These are phyloP conservation scores for Nicotiana knightiana DNA, from an alignment of 257 asterid genomes.

Conservation along the genomic window DNA sequence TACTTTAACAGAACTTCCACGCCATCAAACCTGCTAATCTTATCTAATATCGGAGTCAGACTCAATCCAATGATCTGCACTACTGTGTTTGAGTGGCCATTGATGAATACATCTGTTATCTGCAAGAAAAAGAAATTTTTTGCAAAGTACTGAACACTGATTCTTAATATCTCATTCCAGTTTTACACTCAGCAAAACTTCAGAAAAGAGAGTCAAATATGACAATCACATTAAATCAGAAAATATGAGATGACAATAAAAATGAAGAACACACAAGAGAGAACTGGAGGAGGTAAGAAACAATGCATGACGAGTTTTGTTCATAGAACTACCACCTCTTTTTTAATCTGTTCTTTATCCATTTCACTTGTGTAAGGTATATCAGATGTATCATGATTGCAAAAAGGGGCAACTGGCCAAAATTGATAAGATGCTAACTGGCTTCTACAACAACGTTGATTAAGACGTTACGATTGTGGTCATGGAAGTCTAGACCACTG, in stretches of 20 bases:
- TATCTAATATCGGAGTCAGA: slow-evolving; percentile 27
- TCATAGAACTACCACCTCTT: slow-evolving; percentile 1
- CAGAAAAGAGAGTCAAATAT: neutral
- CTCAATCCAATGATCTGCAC: slow-evolving; percentile 50
- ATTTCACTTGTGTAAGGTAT: neutral
- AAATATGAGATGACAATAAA: neutral
- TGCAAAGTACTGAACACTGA: neutral
- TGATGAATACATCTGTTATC: slow-evolving; percentile 47
- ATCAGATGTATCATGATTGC: neutral
- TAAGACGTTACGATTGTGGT: too few relatives aligned
- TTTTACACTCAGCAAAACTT: neutral
- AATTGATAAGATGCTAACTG: neutral
- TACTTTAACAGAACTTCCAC: slow-evolving; percentile 35
- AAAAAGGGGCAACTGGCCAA: neutral
- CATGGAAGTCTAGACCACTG: too few relatives aligned
- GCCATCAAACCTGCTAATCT: slow-evolving; percentile 34
- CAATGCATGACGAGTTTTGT: neutral
- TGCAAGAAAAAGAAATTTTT: slow-evolving; percentile 26
- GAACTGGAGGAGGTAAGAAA: neutral
- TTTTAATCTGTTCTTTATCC: neutral
- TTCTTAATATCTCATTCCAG: neutral
- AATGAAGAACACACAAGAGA: neutral
- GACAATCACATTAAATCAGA: neutral
- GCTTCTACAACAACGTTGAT: too few relatives aligned
- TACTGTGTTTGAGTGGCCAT: slow-evolving; percentile 51